Percentiles rank a stretch among this genome's conserved stretches.
These are phyloP conservation scores for Aaosphaeria pasadenensis DNA, from an alignment of 2,329 filamentous ascomycete genomes.

Conservation along the genomic window DNA sequence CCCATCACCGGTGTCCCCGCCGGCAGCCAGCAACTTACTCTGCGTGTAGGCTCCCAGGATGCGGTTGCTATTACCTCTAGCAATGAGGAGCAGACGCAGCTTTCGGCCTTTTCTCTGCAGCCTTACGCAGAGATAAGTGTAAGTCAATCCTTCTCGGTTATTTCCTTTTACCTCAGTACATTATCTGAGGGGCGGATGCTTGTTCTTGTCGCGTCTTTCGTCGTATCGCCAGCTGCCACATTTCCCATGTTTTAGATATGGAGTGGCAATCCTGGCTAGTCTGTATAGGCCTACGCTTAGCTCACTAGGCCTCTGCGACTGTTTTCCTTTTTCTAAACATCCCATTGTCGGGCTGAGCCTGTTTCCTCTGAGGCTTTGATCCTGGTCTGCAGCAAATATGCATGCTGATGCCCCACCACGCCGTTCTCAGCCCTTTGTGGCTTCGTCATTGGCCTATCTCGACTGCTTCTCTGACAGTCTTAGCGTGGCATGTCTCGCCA, in stretches of 20 bases:
- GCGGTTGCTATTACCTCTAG: slow-evolving; percentile 64
- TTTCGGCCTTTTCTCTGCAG: slow-evolving; percentile 64
- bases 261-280: slow-evolving; percentile 5
- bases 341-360: slow-evolving; percentile 3
- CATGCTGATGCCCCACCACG: slow-evolving; percentile 19
- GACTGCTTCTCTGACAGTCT: slow-evolving; percentile 5
- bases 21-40: slow-evolving; percentile 68
- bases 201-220: slow-evolving; percentile 1
- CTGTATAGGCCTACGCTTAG: not conserved
- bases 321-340: slow-evolving; percentile 3
- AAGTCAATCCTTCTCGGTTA: slow-evolving; percentile 44
- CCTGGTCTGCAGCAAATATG: slow-evolving; percentile 9
- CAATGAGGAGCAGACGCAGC: slow-evolving; percentile 68
- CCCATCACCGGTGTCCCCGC: slow-evolving; percentile 90
- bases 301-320: slow-evolving; percentile 5
- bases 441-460: slow-evolving; percentile 12
- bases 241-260: slow-evolving; percentile 14
- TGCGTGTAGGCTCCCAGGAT: slow-evolving; percentile 64
- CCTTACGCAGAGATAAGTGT: slow-evolving; percentile 79
- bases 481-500: slow-evolving; percentile 4
- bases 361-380: slow-evolving; percentile 14
- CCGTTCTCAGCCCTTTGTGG: slow-evolving; percentile 8
- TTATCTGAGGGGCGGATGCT: slow-evolving; percentile 1
- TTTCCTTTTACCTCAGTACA: not conserved
- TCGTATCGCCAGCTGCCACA: slow-evolving; percentile 31